Evolutionary conservation across 768 basidiomycete genomes (phyloP).

Genomic region (Xerocomus brunneocitrinus): DNA sequence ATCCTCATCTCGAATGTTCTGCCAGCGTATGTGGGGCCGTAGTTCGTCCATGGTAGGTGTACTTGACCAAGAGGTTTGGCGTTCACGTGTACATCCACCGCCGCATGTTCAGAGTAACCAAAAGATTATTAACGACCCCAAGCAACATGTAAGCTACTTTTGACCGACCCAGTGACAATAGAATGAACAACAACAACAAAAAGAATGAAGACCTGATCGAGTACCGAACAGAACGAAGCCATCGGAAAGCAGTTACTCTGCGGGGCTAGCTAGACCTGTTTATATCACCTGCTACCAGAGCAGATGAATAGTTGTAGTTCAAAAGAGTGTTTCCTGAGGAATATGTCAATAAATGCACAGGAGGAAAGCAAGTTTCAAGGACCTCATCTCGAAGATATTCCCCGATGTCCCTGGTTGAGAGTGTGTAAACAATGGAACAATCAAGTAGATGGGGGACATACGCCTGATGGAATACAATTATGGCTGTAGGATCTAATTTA

Average conservation of each 20-base stretch:
- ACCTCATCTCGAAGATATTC: conserved; percentile 98
- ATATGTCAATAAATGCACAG: conserved; percentile 11
- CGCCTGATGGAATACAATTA: conserved; percentile 99
- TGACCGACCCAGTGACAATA: conserved; percentile 11
- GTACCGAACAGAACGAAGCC: background rate
- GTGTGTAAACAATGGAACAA: conserved; percentile 5
- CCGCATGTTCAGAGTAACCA: background rate
- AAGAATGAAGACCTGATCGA: background rate
- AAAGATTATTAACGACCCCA: conserved; percentile 2
- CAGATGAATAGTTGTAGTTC: conserved; percentile 10
- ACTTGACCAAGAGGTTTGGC: background rate
- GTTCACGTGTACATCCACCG: conserved; percentile 1
- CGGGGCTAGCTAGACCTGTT: background rate
- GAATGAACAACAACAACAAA: background rate
- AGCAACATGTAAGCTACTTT: conserved; percentile 29
- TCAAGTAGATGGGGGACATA: conserved; percentile 27
- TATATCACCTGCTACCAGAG: background rate
- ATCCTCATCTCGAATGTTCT: conserved; percentile 49
- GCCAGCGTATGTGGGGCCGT: conserved; percentile 51
- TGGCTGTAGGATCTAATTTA: conserved; percentile 95
- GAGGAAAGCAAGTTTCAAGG: conserved; percentile 12
- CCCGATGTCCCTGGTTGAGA: conserved; percentile 75
- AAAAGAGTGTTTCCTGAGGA: conserved; percentile 75
- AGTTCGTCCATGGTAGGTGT: conserved; percentile 33
- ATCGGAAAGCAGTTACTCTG: background rate